Evolutionary conservation across 805 yeast genomes (phyloP).

Genomic region (Clavispora carvajalis): DNA sequence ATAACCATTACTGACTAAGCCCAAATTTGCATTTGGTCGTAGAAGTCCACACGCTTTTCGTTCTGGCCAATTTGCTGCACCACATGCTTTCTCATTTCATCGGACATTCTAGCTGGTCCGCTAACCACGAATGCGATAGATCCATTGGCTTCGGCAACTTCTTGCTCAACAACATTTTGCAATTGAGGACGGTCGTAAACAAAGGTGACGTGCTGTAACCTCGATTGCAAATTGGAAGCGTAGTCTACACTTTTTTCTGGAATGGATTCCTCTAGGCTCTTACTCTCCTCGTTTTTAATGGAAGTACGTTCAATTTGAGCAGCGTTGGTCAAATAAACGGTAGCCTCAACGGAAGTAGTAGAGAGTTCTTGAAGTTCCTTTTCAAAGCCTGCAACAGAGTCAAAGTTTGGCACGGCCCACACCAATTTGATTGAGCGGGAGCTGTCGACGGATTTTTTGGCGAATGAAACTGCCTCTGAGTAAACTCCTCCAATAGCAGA

Average conservation of each 20-base stretch:
- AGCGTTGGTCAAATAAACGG: conserved; percentile 19
- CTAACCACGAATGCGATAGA: conserved; percentile 35
- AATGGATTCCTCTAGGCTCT: neutral
- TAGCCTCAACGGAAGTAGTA: conserved; percentile 21
- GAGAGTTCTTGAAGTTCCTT: conserved; percentile 18
- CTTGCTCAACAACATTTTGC: conserved; percentile 30
- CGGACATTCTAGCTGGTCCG: conserved; percentile 30
- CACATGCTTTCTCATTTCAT: conserved; percentile 21
- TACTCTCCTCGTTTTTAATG: neutral
- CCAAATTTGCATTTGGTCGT: conserved; percentile 16
- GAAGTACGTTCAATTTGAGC: neutral
- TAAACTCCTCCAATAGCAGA: conserved; percentile 62
- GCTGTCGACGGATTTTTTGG: conserved; percentile 9
- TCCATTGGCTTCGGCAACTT: conserved; percentile 33
- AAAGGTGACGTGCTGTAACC: conserved; percentile 15
- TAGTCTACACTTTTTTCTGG: neutral
- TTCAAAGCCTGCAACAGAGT: conserved; percentile 21
- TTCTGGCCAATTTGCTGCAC: conserved; percentile 15
- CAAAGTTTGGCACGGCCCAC: conserved; percentile 24
- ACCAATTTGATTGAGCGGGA: conserved; percentile 17
- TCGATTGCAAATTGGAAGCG: neutral
- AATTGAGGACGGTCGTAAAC: conserved; percentile 41
- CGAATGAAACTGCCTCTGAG: conserved; percentile 31
- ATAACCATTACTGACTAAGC: conserved; percentile 11
- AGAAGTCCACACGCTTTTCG: conserved; percentile 14